Base-by-base conservation (phyloP, 495 filamentous ascomycete species). In the Penicillium antarcticum region DNA sequence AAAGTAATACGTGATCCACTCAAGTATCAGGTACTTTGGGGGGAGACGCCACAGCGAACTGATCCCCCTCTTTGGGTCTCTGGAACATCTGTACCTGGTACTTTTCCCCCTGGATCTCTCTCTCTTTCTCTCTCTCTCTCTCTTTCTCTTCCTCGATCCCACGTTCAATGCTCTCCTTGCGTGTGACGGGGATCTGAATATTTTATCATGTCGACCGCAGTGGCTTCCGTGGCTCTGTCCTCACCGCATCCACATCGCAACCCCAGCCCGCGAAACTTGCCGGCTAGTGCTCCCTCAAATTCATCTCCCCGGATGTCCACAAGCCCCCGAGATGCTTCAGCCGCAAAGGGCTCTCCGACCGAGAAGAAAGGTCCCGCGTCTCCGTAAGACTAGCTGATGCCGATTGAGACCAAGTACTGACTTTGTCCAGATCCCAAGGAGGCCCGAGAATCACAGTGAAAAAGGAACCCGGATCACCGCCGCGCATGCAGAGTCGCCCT, bases 391-490 rank as follows among this genome's bases (percentile, higher is more conserved):
- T 14, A 13, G 13, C 34, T 5, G 9, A 42, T 23, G 34, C 46
- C 39, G 18, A 46, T 33, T 29, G 35, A 29, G 14, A 18, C 44
- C 7, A 48, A 13, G 17, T 31, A 19, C 41, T 48, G 18, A 35
- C 26, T 21, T 33, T 16, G 12, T 36, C 26, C 44, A 71, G 70
- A 18, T 66, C 65, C 8, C 71, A 67, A 38, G 67, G 71, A 45
- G 71, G 80, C 46, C 86, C 89, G 11, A 90, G 87, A 68, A 92
- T 97, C 53, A 82, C 95, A 53, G 91, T 98, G 35, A 97, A 97
- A 78, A 96, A 96, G 73, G 94, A 98, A 67, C 88, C 88, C 24
- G 86, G 88, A 7, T 91, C 91, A 21, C 84, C 84, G 11, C 94
- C 94, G 40, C 86, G 87, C 33, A 79, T 91, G 49, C 80, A 86